phyloP scores from a whole-genome alignment of 352 stramenopile species.

The Ophiocytium majus region DNA sequence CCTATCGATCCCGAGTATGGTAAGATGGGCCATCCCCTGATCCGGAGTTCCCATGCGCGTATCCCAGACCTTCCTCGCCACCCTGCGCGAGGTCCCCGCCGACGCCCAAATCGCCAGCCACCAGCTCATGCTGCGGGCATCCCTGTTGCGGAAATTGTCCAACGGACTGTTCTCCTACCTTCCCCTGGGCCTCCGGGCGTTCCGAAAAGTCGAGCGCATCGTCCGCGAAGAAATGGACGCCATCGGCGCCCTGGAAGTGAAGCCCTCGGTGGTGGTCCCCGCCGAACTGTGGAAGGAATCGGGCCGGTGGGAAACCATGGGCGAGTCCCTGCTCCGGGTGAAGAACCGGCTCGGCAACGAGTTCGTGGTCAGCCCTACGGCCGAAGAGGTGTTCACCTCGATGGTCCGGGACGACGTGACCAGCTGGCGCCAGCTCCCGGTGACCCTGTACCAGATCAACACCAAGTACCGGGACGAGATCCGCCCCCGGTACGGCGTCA shows the following conservation, averaged over 20 bases:
- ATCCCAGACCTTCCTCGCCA: background rate
- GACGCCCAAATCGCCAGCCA: background rate
- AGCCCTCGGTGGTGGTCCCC: background rate
- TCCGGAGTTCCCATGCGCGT: background rate
- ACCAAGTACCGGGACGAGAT: slow-evolving; percentile 1
- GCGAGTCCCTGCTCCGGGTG: background rate
- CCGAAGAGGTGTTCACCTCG: background rate
- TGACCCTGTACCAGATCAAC: slow-evolving; percentile 8
- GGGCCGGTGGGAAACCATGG: background rate
- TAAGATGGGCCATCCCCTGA: background rate
- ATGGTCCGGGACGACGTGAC: background rate
- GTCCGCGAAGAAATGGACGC: slow-evolving; percentile 1
- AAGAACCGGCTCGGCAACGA: background rate
- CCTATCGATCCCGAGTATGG: background rate
- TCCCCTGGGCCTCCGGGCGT: background rate
- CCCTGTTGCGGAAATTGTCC: background rate
- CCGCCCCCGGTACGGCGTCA: background rate
- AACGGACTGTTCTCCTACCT: background rate
- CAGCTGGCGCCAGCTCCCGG: background rate
- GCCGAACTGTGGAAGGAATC: background rate
- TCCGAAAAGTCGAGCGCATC: background rate
- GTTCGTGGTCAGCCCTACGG: too few relatives aligned
- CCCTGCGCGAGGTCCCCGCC: background rate
- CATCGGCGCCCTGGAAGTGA: background rate
- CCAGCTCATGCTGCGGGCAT: slow-evolving; percentile 5